Evolutionary conservation across 257 asterid species (phyloP), one percentile per base, ranked within the genome.

Genomic region (Plectranthus barbatus): DNA sequence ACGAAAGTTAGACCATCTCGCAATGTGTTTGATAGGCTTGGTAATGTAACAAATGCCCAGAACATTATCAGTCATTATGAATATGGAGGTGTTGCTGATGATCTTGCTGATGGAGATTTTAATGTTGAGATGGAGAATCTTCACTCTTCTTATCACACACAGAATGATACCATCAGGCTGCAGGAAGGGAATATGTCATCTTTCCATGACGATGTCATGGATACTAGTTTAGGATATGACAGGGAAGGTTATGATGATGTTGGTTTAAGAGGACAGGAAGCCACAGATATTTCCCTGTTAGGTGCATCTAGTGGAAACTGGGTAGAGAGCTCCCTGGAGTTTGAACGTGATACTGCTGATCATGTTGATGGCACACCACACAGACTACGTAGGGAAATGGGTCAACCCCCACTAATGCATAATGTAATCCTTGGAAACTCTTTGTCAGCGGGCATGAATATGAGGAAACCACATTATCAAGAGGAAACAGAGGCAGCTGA

Each of bases 21-120:
- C 59, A 87, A 78, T 70, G 97, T 93, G 76, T 93, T 90, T 75
- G 92, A 85, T 83, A 85, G 99, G 77, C 90, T 90, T 68, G 95
- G 95, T 66, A 85, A 72, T 72, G 80, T 77, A 66, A 56, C 50
- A 31, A 80, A 74, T 69, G 68, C 51, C 54, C 71, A 76, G 17
- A 74, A 81, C 66, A 68, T 76, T 56, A 45, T 65, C 60, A 61
- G 64, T 66, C 73, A 73, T 66, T 68, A 50, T 42, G 92, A 80
- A 71, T 55, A 76, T 59, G 75, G 59, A 68, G 79, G 39, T 72
- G 57, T 60, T 79, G 63, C 72, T 72, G 88, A 72, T 53, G 83
- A 60, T 66, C 77, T 55, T 31, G 76, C 46, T 56, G 75, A 45
- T 66, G 82, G 34, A 77, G 77, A 71, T 73, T 77, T 71, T 69